Evolutionary conservation across 2,329 filamentous ascomycete genomes (phyloP), one percentile per base, ranked within the genome.

Genomic region (Aspergillus sp.): DNA sequence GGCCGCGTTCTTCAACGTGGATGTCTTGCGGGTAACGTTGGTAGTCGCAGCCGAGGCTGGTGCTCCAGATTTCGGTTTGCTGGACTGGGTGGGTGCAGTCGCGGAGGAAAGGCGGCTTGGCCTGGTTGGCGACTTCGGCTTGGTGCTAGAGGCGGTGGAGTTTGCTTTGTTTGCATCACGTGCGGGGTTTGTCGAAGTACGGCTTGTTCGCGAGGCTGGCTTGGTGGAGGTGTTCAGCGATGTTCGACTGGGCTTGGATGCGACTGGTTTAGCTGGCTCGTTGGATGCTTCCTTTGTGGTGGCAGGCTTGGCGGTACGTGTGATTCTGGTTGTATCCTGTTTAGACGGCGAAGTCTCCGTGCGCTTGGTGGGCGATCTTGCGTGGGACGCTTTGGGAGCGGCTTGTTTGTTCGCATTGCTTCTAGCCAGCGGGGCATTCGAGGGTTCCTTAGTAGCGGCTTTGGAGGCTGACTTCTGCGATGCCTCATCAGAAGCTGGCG

Each of bases 21-120:
- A 69, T 19, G 63, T 63, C 48, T 70, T 69, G 44, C 68, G 63
- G 5, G 58, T 57, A 32, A 67, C 56, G 19, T 19, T 19, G 19
- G 55, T 58, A 35, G 56, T 56, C 26, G 52, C 45, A 40, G 42
- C 48, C 12, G 55, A 58, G 9, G 50, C 51, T 53, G 65, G 72
- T 7, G 67, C 63, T 4, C 65, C 57, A 5, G 6, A 4, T 19
- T 39, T 39, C 36, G 36, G 5, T 27, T 39, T 39, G 32, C 71
- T 67, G 27, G 72, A 56, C 29, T 66, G 61, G 10, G 68, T 72
- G 26, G 68, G 59, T 4, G 71, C 63, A 6, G 66, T 68, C 42
- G 63, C 60, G 19, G 70, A 68, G 40, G 62, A 55, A 29, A 70
- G 65, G 41, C 69, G 72, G 43, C 60, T 58, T 34, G 70, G 58